Evolutionary conservation across 1,284 basidiomycete species (phyloP), one percentile per base, ranked within the genome.

Genomic region (Mixia osmundae): DNA sequence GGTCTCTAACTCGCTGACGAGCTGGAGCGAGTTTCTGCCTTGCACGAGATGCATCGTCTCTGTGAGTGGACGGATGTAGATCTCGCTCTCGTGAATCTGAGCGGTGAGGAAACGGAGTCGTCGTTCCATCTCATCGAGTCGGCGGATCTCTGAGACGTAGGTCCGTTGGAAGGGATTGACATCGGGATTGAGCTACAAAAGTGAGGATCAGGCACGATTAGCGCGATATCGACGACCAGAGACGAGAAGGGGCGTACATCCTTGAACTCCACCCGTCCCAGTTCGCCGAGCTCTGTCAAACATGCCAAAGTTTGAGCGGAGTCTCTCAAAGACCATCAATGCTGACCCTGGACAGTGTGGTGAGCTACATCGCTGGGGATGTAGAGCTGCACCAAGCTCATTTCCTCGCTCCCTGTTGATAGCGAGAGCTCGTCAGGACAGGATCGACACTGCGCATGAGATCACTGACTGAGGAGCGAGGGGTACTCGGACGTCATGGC

Each of bases 161-260:
- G 89, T 85, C 45, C 91, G 80, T 66, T 99, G 91, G 64, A 97
- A 99, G 16, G 89, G 77, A 55, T 89, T 94, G 46, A 95, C 72
- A 42, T 72, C 71, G 12, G 87, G 80, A 58, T 97, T 95, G 51
- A 95, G 64, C 83, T 91, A 54, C 18, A 29, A 5, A 18, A 23
- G 27, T 35, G 30, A 11, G 14, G 15, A 10, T 25, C 26, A n/a
- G n/a, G n/a, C n/a, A n/a, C n/a, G n/a, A 37, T 25, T 9, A 24
- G 8, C 25, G 8, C 14, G 18, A 9, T 5, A 4, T 5, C 2
- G 11, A 4, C 8, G n/a, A 42, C 4, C 6, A 25, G 1, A 26
- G 14, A 11, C 10, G 4, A 23, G n/a, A 15, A 30, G 32, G 12
- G 25, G 60, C 72, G 47, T 47, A 89, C 80, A 60, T 99, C 89